phyloP scores from a whole-genome alignment of 331 rosid species.

The Malus hybrid region DNA sequence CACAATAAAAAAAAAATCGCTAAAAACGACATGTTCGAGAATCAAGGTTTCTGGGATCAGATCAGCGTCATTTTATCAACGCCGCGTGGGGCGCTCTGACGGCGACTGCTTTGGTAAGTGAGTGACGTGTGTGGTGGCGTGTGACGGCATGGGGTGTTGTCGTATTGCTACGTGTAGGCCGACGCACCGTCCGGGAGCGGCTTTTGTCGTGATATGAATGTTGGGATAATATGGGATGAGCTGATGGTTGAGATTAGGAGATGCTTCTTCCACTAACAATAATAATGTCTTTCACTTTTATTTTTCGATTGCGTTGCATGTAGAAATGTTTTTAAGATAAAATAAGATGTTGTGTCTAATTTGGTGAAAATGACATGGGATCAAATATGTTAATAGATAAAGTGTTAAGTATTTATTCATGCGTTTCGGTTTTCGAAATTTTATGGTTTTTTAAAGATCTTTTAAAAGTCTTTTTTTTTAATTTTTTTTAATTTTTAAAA shows the following conservation, averaged over 20 bases:
- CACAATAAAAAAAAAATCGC: background rate
- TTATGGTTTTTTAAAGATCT: too few relatives aligned
- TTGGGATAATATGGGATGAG: background rate
- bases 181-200: background rate
- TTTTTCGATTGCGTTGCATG: background rate
- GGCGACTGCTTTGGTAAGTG: background rate
- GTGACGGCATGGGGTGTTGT: background rate
- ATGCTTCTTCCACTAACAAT: too few relatives aligned
- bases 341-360: too few relatives aligned
- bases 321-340: too few relatives aligned
- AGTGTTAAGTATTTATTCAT: too few relatives aligned
- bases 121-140: background rate
- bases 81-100: background rate
- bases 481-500: too few relatives aligned
- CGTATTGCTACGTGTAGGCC: background rate
- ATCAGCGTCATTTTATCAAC: background rate
- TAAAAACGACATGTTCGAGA: background rate
- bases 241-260: background rate
- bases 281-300: background rate
- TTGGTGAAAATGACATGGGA: too few relatives aligned
- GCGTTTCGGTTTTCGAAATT: too few relatives aligned
- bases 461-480: too few relatives aligned
- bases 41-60: background rate
- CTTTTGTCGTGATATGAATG: background rate
- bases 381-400: too few relatives aligned